These are phyloP conservation scores for Wickerhamiella parazyma DNA, from an alignment of 805 yeast species.

Conservation along the genomic window DNA sequence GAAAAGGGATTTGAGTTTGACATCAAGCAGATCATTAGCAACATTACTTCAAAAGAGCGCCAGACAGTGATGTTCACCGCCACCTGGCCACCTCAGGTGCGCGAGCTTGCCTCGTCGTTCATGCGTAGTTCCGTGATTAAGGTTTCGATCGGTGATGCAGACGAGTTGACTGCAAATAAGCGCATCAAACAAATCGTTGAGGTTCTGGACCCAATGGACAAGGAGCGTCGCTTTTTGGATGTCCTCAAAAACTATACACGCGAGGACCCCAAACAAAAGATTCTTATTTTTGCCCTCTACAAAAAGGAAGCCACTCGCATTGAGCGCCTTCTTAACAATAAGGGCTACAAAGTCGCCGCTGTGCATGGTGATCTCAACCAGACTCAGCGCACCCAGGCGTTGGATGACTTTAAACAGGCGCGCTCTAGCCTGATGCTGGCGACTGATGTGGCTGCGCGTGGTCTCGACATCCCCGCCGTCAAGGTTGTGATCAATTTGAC, in stretches of 20 bases:
- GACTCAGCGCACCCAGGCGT: conserved; percentile 78
- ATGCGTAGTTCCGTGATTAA: conserved; percentile 70
- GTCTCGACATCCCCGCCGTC: conserved; percentile 94
- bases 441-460: conserved; percentile 97
- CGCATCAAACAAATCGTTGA: conserved; percentile 89
- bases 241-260: conserved; percentile 54
- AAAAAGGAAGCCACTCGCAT: conserved; percentile 93
- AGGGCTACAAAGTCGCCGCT: conserved; percentile 76
- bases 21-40: conserved; percentile 67
- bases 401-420: conserved; percentile 75
- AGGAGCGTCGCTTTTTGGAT: conserved; percentile 63
- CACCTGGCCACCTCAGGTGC: conserved; percentile 99
- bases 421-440: conserved; percentile 67
- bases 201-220: conserved; percentile 69
- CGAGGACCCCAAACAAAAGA: conserved; percentile 48
- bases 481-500: conserved; percentile 89
- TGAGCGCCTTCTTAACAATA: conserved; percentile 57
- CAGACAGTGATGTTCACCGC: conserved; percentile 98
- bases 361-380: conserved; percentile 94
- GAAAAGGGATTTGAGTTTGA: conserved; percentile 98
- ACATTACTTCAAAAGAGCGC: conserved; percentile 38
- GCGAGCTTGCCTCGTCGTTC: conserved; percentile 76
- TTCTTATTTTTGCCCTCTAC: conserved; percentile 84
- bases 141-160: conserved; percentile 86
- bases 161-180: conserved; percentile 87